Evolutionary conservation across 2,329 filamentous ascomycete species (phyloP).

Genomic region (Verticillium klebahnii): DNA sequence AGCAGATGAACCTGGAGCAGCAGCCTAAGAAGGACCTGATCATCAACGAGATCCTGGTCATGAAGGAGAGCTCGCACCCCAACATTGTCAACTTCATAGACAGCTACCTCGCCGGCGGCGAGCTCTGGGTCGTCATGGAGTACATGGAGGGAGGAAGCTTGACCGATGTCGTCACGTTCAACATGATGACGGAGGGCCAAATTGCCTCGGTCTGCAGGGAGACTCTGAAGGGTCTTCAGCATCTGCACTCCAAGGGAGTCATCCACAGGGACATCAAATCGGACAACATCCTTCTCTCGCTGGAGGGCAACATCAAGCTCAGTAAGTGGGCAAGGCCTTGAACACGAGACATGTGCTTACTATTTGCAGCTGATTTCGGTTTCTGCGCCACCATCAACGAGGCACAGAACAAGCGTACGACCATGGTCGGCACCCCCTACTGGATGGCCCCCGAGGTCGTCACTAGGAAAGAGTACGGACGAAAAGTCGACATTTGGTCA

Average conservation of each 20-base stretch:
- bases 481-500: constrained; percentile 98
- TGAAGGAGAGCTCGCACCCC: constrained; percentile 97
- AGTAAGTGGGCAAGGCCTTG: constrained; percentile 52
- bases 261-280: constrained; percentile 99
- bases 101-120: constrained; percentile 83
- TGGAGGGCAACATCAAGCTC: constrained; percentile 95
- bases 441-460: constrained; percentile 99
- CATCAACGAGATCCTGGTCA: constrained; percentile 98
- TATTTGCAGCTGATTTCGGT: constrained; percentile 79
- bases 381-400: constrained; percentile 99
- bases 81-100: constrained; percentile 99
- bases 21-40: constrained; percentile 99
- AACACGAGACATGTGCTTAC: constrained; percentile 21
- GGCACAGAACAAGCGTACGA: constrained; percentile 92
- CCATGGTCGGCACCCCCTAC: constrained; percentile 98
- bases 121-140: constrained; percentile 99
- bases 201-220: constrained; percentile 95
- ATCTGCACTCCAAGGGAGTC: constrained; percentile 94
- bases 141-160: constrained; percentile 98
- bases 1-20: constrained; percentile 98
- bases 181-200: constrained; percentile 97
- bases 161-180: constrained; percentile 97
- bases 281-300: constrained; percentile 90
- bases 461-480: constrained; percentile 93
- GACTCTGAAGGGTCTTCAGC: constrained; percentile 86